A percentile compares a stretch with the other conserved stretches of the same genome.
These are phyloP conservation scores for Nigrograna mackinnonii DNA, from an alignment of 2,329 filamentous ascomycete genomes.

Conservation along the genomic window DNA sequence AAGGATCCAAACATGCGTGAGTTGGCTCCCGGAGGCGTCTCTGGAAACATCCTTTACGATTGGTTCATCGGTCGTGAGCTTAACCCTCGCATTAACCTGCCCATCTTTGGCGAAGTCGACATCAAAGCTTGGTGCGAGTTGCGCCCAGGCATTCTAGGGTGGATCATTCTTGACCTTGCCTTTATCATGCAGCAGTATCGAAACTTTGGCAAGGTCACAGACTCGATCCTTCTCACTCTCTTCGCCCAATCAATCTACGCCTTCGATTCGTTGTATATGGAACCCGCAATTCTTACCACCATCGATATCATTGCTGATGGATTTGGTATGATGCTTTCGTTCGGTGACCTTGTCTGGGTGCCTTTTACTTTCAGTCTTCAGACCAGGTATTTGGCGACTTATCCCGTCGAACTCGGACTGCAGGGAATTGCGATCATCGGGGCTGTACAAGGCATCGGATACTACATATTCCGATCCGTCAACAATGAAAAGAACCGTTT, in stretches of 20 bases:
- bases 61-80: slow-evolving; percentile 97
- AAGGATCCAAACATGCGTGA: slow-evolving; percentile 74
- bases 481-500: slow-evolving; percentile 97
- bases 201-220: slow-evolving; percentile 79
- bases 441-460: slow-evolving; percentile 71
- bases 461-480: slow-evolving; percentile 88
- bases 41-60: slow-evolving; percentile 87
- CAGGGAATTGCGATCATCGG: slow-evolving; percentile 67
- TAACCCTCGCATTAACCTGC: slow-evolving; percentile 81
- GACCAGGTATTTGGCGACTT: slow-evolving; percentile 79
- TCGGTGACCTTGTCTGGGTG: slow-evolving; percentile 91
- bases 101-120: slow-evolving; percentile 82
- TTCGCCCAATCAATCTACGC: slow-evolving; percentile 80
- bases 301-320: slow-evolving; percentile 94
- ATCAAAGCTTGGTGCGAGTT: slow-evolving; percentile 90
- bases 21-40: slow-evolving; percentile 79
- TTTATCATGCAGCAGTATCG: slow-evolving; percentile 89
- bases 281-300: slow-evolving; percentile 85
- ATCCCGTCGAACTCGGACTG: slow-evolving; percentile 78
- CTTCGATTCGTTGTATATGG: slow-evolving; percentile 84
- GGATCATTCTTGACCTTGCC: slow-evolving; percentile 82
- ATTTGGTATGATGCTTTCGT: slow-evolving; percentile 93
- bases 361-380: slow-evolving; percentile 88
- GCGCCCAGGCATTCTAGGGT: slow-evolving; percentile 88
- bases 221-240: slow-evolving; percentile 81